Percentiles rank a stretch among this genome's conserved stretches.
phyloP scores from a whole-genome alignment of 176 grass and related monocot species.

The Juncus inflexus region DNA sequence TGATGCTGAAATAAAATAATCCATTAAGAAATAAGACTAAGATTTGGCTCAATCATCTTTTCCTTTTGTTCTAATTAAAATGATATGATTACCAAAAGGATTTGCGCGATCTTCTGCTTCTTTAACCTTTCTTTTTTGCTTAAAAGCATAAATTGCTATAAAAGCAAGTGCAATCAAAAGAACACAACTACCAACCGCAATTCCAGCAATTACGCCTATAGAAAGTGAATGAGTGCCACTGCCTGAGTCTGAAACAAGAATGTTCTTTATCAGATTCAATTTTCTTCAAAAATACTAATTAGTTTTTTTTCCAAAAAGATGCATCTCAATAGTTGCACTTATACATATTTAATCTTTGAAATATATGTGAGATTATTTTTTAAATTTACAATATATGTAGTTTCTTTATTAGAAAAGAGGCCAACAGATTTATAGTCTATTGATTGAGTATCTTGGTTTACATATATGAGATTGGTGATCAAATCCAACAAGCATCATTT shows the following conservation, averaged over 20 bases:
- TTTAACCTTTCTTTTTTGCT: constrained; percentile 49
- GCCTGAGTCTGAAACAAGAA: constrained; percentile 30
- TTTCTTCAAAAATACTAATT: no score
- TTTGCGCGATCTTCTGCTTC: constrained; percentile 33
- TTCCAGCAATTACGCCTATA: constrained; percentile 51
- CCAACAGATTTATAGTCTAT: no score
- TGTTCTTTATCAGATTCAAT: no score
- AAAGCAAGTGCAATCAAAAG: constrained; percentile 59
- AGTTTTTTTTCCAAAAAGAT: no score
- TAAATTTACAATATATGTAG: no score
- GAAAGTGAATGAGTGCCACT: constrained; percentile 37
- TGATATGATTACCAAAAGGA: constrained; percentile 59
- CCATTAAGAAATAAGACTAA: constrained; percentile 3
- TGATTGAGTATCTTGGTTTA: no score
- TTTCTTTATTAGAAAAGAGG: no score
- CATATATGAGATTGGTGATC: no score
- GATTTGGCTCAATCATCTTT: constrained; percentile 2
- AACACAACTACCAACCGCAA: constrained; percentile 51
- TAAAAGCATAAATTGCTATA: constrained; percentile 55
- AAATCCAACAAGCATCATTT: no score
- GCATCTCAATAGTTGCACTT: no score
- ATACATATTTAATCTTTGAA: no score
- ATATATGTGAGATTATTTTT: no score
- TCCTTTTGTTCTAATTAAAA: constrained; percentile 15
- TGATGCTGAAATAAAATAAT: constrained; percentile 51